Percentiles rank a stretch among this genome's conserved stretches.
Evolutionary conservation across 1,284 basidiomycete species (phyloP).

Genomic region (Rhodotorula sp.): DNA sequence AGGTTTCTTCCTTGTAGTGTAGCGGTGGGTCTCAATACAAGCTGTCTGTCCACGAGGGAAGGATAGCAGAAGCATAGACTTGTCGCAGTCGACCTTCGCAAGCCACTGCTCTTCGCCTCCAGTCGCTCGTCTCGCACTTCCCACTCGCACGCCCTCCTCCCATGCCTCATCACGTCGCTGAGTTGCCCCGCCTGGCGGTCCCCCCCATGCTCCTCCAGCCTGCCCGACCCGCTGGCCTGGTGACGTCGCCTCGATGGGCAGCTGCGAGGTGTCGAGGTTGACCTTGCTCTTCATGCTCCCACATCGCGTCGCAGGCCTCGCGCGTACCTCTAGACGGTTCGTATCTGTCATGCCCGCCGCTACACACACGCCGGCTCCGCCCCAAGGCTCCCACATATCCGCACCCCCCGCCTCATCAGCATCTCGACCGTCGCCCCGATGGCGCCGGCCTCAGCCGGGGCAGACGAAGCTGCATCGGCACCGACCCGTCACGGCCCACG

Average conservation of each 20-base stretch:
- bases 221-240: not conserved
- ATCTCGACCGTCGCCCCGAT: constrained; percentile 1
- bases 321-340: not conserved
- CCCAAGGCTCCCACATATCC: not conserved
- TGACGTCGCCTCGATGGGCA: not conserved
- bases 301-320: not conserved
- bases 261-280: not conserved
- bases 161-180: too few species aligned
- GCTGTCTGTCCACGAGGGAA: too few species aligned
- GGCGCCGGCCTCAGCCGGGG: constrained; percentile 1
- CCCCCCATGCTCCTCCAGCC: not conserved
- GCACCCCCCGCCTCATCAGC: not conserved
- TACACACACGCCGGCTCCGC: not conserved
- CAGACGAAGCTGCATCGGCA: constrained; percentile 19
- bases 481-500: constrained; percentile 13
- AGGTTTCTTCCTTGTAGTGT: too few species aligned
- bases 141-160: too few species aligned
- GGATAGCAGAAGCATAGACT: too few species aligned
- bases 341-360: not conserved
- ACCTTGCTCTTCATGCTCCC: not conserved
- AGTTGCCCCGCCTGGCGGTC: too few species aligned
- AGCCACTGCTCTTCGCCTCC: too few species aligned
- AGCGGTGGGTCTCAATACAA: too few species aligned
- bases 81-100: too few species aligned
- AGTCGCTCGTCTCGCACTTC: too few species aligned